These are phyloP conservation scores for Austroboletus novae-zelandiae DNA, from an alignment of 1,284 basidiomycete genomes.

Conservation along the genomic window DNA sequence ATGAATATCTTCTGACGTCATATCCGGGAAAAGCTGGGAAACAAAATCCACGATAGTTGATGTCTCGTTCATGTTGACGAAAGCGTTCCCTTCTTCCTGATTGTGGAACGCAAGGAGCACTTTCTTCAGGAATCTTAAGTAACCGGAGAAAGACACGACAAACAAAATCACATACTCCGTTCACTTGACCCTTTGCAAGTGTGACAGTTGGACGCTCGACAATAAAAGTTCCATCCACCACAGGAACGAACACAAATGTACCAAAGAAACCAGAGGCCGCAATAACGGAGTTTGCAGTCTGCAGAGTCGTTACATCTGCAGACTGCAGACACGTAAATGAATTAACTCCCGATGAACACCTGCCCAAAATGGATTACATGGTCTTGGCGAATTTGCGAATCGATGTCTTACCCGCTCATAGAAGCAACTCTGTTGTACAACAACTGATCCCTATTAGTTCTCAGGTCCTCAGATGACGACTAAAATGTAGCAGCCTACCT, in stretches of 20 bases:
- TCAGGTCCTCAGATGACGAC: not conserved
- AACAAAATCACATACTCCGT: slow-evolving; percentile 6
- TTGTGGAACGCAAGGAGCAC: slow-evolving; percentile 13
- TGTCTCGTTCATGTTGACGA: slow-evolving; percentile 13
- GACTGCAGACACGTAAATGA: slow-evolving; percentile 28
- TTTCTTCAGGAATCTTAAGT: slow-evolving; percentile 3
- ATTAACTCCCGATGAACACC: slow-evolving; percentile 22
- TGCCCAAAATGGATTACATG: slow-evolving; percentile 1
- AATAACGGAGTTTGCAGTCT: slow-evolving; percentile 19
- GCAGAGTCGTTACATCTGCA: slow-evolving; percentile 18
- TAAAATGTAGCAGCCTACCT: slow-evolving; percentile 1
- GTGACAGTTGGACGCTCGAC: slow-evolving; percentile 31
- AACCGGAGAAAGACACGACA: not conserved
- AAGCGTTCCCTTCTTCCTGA: slow-evolving; percentile 17
- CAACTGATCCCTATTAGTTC: slow-evolving; percentile 8
- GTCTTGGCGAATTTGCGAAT: not conserved
- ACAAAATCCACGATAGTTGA: slow-evolving; percentile 17
- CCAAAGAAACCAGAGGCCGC: slow-evolving; percentile 24
- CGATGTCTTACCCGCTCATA: slow-evolving; percentile 12
- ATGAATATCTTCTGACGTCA: slow-evolving; percentile 8
- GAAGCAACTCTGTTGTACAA: slow-evolving; percentile 18
- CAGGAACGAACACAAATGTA: slow-evolving; percentile 29
- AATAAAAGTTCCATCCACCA: slow-evolving; percentile 36
- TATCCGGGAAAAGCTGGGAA: slow-evolving; percentile 21
- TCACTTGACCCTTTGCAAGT: slow-evolving; percentile 19